Evolutionary conservation across 129 eudicot genomes (phyloP).

Genomic region (carrot (Daucus carota)): DH1_v3.0 NC_030386.2:11209001-11209500

Average conservation of each 20-base stretch:
- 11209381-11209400: not conserved
- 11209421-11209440: too few species aligned
- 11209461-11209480: too few species aligned
- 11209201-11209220: too few species aligned
- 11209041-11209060: not conserved
- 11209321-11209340: not conserved
- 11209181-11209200: too few species aligned
- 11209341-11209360: not conserved
- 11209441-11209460: too few species aligned
- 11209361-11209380: not conserved
- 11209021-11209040: not conserved
- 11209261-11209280: not conserved
- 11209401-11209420: not conserved
- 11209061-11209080: not conserved
- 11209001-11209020: not conserved
- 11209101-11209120: not conserved
- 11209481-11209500: not conserved
- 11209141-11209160: not conserved
- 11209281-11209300: not conserved
- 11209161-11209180: not conserved
- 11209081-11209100: not conserved
- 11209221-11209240: too few species aligned
- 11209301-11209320: not conserved
- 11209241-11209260: not conserved
- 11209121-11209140: not conserved